These are phyloP conservation scores for Fusarium agapanthi DNA, from an alignment of 2,329 filamentous ascomycete species.

Conservation along the genomic window DNA sequence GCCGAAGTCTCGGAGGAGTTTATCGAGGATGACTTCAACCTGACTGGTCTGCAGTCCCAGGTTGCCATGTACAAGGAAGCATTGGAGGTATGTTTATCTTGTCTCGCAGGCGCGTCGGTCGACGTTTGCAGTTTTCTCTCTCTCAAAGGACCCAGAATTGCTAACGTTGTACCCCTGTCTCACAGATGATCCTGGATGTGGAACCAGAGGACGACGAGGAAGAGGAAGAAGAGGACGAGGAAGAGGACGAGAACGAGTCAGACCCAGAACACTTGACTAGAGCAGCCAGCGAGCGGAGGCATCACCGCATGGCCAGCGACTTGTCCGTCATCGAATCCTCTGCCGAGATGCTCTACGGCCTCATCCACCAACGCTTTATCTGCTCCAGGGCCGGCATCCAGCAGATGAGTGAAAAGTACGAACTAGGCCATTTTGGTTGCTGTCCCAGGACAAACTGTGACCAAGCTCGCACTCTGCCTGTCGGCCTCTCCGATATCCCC, in stretches of 20 bases:
- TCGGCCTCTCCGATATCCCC: conserved; percentile 92
- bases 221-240: conserved; percentile 81
- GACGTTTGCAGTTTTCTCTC: background rate
- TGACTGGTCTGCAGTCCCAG: conserved; percentile 93
- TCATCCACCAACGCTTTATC: conserved; percentile 99
- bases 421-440: conserved; percentile 92
- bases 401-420: conserved; percentile 99
- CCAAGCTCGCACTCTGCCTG: conserved; percentile 87
- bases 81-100: conserved; percentile 69
- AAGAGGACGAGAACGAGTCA: conserved; percentile 77
- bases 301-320: conserved; percentile 88
- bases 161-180: conserved; percentile 14
- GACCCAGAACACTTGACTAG: conserved; percentile 63
- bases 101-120: background rate
- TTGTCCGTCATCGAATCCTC: conserved; percentile 95
- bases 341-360: conserved; percentile 96
- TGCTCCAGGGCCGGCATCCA: conserved; percentile 96
- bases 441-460: conserved; percentile 96
- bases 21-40: conserved; percentile 99
- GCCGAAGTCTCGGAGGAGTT: conserved; percentile 99
- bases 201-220: conserved; percentile 96
- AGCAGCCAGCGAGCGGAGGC: conserved; percentile 72
- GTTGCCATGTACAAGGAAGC: conserved; percentile 99
- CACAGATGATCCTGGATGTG: conserved; percentile 95
- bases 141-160: background rate